Evolutionary conservation across 2,329 filamentous ascomycete genomes (phyloP).

Genomic region (Sclerotinia borealis): DNA sequence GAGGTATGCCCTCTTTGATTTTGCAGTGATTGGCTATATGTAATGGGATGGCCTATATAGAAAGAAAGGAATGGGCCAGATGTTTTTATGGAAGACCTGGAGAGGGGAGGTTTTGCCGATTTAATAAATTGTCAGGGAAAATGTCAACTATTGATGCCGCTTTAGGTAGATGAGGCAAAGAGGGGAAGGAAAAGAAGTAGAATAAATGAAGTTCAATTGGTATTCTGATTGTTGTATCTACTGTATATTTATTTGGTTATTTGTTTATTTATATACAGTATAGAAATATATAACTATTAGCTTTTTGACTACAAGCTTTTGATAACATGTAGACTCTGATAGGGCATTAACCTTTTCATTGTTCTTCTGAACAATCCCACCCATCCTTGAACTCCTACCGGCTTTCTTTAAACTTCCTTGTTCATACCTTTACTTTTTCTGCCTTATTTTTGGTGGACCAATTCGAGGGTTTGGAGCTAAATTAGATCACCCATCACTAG

Average conservation of each 20-base stretch:
- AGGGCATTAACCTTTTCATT: neutral
- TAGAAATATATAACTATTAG: neutral
- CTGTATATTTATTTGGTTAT: too few relatives aligned
- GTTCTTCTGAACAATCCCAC: neutral
- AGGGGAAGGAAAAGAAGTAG: neutral
- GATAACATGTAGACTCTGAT: neutral
- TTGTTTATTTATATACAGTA: too few relatives aligned
- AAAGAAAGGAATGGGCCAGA: neutral
- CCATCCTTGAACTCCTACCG: too few relatives aligned
- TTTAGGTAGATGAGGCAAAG: neutral
- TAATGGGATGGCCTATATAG: neutral
- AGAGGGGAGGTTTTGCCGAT: constrained; percentile 9
- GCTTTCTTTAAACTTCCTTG: neutral
- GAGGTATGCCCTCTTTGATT: neutral
- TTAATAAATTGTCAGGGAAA: neutral
- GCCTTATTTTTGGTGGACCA: neutral
- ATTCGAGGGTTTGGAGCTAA: neutral
- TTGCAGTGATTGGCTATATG: neutral
- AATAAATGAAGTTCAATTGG: neutral
- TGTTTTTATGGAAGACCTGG: neutral
- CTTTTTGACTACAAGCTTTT: neutral
- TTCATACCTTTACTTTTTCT: neutral
- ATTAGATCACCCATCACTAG: neutral
- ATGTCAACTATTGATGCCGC: neutral
- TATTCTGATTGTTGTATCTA: neutral